Conservation (phyloP, 176 grass and related monocot species). For the Triticum aestivum region IWGSC_CS_RefSeq_v2.1 NC_057812.1:639745406-639745905, state of each 20-base stretch:
- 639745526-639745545: conserved; percentile 82
- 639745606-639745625: conserved; percentile 93
- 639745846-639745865: conserved; percentile 89
- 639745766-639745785: conserved; percentile 23
- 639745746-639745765: conserved; percentile 30
- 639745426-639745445: conserved; percentile 2
- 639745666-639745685: conserved; percentile 96
- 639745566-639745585: conserved; percentile 92
- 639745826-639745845: conserved; percentile 93
- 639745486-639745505: conserved; percentile 95
- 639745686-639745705: conserved; percentile 95
- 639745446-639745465: neutral
- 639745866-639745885: conserved; percentile 99
- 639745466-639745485: conserved; percentile 89
- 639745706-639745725: conserved; percentile 95
- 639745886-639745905: conserved; percentile 90
- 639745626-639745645: conserved; percentile 86
- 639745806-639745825: conserved; percentile 99
- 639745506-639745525: conserved; percentile 96
- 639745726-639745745: conserved; percentile 30
- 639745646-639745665: conserved; percentile 81
- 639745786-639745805: conserved; percentile 84
- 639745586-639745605: conserved; percentile 97
- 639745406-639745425: conserved; percentile 19
- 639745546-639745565: conserved; percentile 87